Percentiles rank a stretch among this genome's conserved stretches.
Evolutionary conservation across 192 early-diverging fungal genomes (phyloP).

Genomic region (Coemansia sp.): DNA sequence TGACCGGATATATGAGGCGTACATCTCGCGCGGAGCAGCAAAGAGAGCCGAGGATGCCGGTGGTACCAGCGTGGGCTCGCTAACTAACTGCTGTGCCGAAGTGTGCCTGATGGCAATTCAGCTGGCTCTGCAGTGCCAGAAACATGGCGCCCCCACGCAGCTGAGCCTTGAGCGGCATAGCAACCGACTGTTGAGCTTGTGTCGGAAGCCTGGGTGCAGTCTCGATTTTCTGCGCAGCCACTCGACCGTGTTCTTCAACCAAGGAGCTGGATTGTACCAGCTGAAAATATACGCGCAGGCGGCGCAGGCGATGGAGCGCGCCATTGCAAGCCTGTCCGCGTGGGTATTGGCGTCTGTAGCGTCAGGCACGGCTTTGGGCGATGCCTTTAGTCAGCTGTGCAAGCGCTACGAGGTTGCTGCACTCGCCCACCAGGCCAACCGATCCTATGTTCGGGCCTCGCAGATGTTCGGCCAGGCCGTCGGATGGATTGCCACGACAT

Average conservation of each 20-base stretch:
- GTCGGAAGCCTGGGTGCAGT: conserved; percentile 11
- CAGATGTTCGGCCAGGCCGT: conserved; percentile 20
- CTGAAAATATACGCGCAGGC: conserved; percentile 25
- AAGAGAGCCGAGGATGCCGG: conserved; percentile 29
- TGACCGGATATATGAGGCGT: conserved; percentile 24
- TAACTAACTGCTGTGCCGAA: conserved; percentile 24
- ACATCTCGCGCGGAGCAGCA: conserved; percentile 32
- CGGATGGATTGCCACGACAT: conserved; percentile 6
- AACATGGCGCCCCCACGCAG: not conserved
- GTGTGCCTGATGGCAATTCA: conserved; percentile 23
- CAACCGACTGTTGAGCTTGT: conserved; percentile 16
- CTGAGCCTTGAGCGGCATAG: not conserved
- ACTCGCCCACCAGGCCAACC: conserved; percentile 23
- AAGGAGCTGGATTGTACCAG: conserved; percentile 34
- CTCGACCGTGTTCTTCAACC: conserved; percentile 44
- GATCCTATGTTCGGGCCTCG: conserved; percentile 7
- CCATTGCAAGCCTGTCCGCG: conserved; percentile 23
- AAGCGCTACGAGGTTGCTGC: conserved; percentile 47
- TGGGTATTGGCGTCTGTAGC: conserved; percentile 5
- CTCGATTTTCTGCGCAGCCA: conserved; percentile 37
- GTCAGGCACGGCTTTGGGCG: not conserved
- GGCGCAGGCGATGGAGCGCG: conserved; percentile 16
- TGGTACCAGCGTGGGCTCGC: conserved; percentile 4
- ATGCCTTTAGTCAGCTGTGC: conserved; percentile 34
- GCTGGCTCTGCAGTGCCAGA: conserved; percentile 16